phyloP scores from a whole-genome alignment of 1,284 basidiomycete species.

The Ustilago tritici region DNA sequence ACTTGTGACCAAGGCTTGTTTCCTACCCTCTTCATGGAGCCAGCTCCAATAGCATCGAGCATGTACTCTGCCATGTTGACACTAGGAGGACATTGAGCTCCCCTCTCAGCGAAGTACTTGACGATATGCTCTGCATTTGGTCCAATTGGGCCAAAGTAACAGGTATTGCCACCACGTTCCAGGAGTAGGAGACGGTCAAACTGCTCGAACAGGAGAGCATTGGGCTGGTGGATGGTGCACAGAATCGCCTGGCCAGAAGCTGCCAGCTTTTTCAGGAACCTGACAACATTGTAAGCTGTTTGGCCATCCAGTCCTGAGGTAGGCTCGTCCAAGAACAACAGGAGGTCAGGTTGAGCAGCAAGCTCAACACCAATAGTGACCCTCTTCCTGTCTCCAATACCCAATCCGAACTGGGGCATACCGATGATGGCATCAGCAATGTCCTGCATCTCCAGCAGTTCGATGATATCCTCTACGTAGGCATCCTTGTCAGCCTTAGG shows the following conservation, averaged over 20 bases:
- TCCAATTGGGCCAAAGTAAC: slow-evolving; percentile 46
- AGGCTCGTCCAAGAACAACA: slow-evolving; percentile 72
- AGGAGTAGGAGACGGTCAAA: slow-evolving; percentile 50
- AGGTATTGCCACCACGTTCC: slow-evolving; percentile 45
- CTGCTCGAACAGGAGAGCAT: slow-evolving; percentile 46
- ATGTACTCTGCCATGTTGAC: slow-evolving; percentile 74
- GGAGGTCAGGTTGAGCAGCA: slow-evolving; percentile 45
- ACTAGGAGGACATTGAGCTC: slow-evolving; percentile 69
- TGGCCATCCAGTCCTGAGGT: slow-evolving; percentile 51
- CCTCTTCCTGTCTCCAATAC: slow-evolving; percentile 77
- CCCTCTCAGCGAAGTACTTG: slow-evolving; percentile 43
- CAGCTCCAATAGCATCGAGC: slow-evolving; percentile 70
- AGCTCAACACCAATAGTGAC: slow-evolving; percentile 73
- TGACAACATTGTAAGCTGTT: slow-evolving; percentile 48
- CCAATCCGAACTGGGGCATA: slow-evolving; percentile 72
- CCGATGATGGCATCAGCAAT: slow-evolving; percentile 81
- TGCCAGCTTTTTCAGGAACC: slow-evolving; percentile 54
- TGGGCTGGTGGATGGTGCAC: slow-evolving; percentile 55
- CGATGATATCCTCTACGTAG: slow-evolving; percentile 83
- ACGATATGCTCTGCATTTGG: slow-evolving; percentile 35
- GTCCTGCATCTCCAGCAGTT: slow-evolving; percentile 80
- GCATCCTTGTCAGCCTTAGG: slow-evolving; percentile 80
- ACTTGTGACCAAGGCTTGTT: slow-evolving; percentile 78
- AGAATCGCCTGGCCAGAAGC: slow-evolving; percentile 52
- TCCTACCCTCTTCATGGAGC: slow-evolving; percentile 64